Evolutionary conservation across 345 rosid species (phyloP).

Genomic region (Lepidium africanum): DNA sequence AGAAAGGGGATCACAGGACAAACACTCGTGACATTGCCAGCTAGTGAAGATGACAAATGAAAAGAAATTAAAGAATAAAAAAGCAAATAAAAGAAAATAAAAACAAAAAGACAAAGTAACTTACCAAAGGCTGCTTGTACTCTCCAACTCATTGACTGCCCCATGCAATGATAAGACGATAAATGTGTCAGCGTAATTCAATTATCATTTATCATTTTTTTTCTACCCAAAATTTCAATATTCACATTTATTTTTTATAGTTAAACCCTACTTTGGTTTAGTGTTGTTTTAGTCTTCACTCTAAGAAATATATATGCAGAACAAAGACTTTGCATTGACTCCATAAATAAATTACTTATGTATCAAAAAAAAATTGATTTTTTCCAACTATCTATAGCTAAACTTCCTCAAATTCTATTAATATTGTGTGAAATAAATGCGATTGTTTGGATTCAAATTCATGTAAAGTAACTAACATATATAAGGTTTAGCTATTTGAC

Average conservation of each 20-base stretch:
- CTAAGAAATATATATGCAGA: background rate
- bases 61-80: conserved; percentile 29
- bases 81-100: conserved; percentile 31
- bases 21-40: conserved; percentile 42
- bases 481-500: no score
- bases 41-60: conserved; percentile 34
- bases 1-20: conserved; percentile 31
- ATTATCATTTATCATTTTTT: background rate
- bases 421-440: no score
- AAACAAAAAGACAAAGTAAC: conserved; percentile 34
- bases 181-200: conserved; percentile 36
- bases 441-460: no score
- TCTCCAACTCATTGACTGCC: conserved; percentile 34
- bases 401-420: no score
- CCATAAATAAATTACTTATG: background rate
- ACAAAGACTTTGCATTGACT: conserved; percentile 16
- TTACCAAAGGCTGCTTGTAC: conserved; percentile 35
- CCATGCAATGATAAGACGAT: conserved; percentile 40
- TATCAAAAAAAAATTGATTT: no score
- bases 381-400: no score
- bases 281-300: background rate
- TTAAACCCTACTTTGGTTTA: background rate
- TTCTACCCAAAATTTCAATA: background rate
- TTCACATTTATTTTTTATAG: conserved; percentile 8
- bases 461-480: no score